A percentile compares a stretch with the other conserved stretches of the same genome.
Conservation (phyloP, 192 early-diverging fungal genomes). For the Polychytrium aggregatum region DNA sequence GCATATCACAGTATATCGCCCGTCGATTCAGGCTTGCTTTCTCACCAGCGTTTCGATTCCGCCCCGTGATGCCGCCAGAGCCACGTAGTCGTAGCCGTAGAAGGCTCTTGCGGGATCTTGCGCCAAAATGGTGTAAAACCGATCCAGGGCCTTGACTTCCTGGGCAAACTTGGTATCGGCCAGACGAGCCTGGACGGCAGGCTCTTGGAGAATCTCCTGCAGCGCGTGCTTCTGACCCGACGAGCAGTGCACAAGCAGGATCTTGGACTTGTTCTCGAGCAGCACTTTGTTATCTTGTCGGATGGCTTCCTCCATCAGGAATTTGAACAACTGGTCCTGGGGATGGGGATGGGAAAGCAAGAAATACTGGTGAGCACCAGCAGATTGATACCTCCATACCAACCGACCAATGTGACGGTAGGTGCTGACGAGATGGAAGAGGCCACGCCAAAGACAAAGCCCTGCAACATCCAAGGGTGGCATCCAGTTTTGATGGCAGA, state of each 20-base stretch:
- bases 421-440: too few species aligned
- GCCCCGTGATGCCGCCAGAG: too few species aligned
- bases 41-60: too few species aligned
- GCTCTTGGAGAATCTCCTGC: slow-evolving; percentile 83
- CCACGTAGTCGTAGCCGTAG: slow-evolving; percentile 82
- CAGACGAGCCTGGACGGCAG: slow-evolving; percentile 60
- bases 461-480: too few species aligned
- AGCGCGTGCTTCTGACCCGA: slow-evolving; percentile 96
- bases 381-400: too few species aligned
- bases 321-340: slow-evolving; percentile 75
- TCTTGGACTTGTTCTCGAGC: slow-evolving; percentile 77
- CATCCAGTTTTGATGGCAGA: too few species aligned
- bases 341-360: slow-evolving; percentile 2
- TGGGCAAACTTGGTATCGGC: slow-evolving; percentile 85
- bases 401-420: too few species aligned
- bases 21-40: too few species aligned
- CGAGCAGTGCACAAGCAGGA: slow-evolving; percentile 83
- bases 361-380: too few species aligned
- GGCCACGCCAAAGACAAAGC: too few species aligned
- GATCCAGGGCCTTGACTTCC: slow-evolving; percentile 70
- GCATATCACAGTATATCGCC: too few species aligned
- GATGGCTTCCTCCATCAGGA: slow-evolving; percentile 75
- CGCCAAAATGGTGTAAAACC: slow-evolving; percentile 85
- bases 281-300: slow-evolving; percentile 66
- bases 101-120: slow-evolving; percentile 82